A percentile compares a stretch with the other conserved stretches of the same genome.
These are phyloP conservation scores for Musa schizocarpa DNA, from an alignment of 176 grass and related monocot genomes.

Conservation along the genomic window DNA sequence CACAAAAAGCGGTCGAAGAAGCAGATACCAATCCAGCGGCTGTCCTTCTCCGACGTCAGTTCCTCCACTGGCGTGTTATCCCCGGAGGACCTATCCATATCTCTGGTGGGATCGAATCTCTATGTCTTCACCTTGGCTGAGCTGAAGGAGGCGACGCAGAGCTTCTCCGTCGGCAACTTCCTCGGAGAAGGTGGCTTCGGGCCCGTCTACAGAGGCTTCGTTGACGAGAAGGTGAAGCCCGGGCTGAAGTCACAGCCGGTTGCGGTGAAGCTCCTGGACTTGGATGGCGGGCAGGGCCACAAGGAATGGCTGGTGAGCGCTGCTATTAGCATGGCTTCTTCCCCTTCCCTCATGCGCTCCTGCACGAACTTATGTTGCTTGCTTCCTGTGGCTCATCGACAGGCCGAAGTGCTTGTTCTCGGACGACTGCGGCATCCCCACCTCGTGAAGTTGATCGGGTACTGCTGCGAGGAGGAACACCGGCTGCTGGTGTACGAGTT, in stretches of 20 bases:
- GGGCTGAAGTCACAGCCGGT: neutral
- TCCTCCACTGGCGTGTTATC: neutral
- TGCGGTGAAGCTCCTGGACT: neutral
- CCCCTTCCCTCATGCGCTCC: neutral
- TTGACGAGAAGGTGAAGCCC: neutral
- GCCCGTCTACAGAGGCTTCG: neutral
- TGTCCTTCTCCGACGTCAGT: neutral
- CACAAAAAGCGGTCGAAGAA: neutral
- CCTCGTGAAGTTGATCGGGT: neutral
- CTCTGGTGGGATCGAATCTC: neutral
- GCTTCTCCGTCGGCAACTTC: constrained; percentile 1
- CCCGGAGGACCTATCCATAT: neutral
- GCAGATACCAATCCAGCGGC: neutral
- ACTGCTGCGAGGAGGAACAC: neutral
- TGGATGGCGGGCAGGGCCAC: neutral
- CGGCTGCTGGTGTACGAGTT: neutral
- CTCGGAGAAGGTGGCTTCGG: constrained; percentile 3
- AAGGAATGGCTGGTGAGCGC: constrained; percentile 1
- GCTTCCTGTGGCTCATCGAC: too few species aligned
- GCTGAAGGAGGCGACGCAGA: neutral
- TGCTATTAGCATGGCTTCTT: neutral
- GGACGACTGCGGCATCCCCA: neutral
- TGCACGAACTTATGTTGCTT: neutral
- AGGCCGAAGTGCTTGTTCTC: neutral
- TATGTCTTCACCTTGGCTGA: neutral